Evolutionary conservation across 495 filamentous ascomycete species (phyloP).

Genomic region (Tuber magnatum): DNA sequence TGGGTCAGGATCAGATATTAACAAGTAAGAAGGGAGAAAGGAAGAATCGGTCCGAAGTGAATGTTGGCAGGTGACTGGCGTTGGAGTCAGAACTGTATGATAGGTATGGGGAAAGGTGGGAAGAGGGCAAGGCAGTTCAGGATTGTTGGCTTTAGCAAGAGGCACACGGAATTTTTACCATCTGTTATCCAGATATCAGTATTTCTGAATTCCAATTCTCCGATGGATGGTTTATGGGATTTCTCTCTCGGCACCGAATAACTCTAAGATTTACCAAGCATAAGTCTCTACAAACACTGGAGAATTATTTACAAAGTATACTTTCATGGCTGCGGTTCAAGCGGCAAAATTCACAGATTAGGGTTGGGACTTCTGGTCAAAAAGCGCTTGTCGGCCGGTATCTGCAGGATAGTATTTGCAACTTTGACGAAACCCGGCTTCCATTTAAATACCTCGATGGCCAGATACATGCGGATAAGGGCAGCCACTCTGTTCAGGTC

Average conservation of each 20-base stretch:
- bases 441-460: constrained; percentile 12
- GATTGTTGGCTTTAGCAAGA: background rate
- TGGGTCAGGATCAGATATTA: background rate
- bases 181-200: background rate
- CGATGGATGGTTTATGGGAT: constrained; percentile 1
- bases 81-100: background rate
- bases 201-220: constrained; percentile 1
- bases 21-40: background rate
- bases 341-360: background rate
- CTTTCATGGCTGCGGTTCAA: constrained; percentile 4
- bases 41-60: background rate
- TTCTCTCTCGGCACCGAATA: constrained; percentile 2
- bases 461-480: constrained; percentile 13
- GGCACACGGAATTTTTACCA: background rate
- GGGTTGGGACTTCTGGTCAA: background rate
- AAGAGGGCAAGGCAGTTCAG: background rate
- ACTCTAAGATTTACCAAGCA: constrained; percentile 8
- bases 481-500: constrained; percentile 13
- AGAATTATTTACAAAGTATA: constrained; percentile 4
- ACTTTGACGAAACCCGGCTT: constrained; percentile 7
- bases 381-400: background rate
- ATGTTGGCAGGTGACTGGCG: too few species aligned
- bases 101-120: background rate
- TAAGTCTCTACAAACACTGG: background rate
- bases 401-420: constrained; percentile 8